Base-by-base conservation (phyloP, 2,329 filamentous ascomycete species). In the Myriangium duriaei region DNA sequence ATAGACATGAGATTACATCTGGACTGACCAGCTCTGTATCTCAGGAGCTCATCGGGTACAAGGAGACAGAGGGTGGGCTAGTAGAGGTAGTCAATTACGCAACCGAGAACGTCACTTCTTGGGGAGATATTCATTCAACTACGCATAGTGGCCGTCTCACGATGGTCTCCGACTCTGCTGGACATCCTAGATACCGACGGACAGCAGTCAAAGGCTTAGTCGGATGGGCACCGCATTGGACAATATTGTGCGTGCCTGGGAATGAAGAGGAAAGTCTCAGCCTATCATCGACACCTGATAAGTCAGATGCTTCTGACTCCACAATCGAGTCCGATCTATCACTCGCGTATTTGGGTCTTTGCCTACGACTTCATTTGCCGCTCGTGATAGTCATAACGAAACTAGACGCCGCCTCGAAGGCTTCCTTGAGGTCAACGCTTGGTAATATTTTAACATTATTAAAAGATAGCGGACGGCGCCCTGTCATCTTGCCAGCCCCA, bases 191-290 rank as follows among this genome's bases (percentile, higher is more conserved):
- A 31, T 98, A 91, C 58, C 74, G 86, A 33, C 78, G 91, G 40
- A 96, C 88, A 4, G 88, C 85, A 2, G 67, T 96, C 37, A 75
- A 88, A 42, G 86, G 87, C 1, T 67, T 98, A n/a, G 72, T 98
- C 45, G 91, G 87, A 32, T 96, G 91, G 87, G 82, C 83, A 26
- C 91, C 91, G 6, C 86, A 96, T 55, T 98, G 91, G 79, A 86
- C 83, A 1, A 59, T 94, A 14, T 68, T 96, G 2, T 95, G 92
- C 48, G 76, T 96, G 44, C 77, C 85, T 32, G 85, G 84, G 24
- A 81, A 91, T 51, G 80, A 81, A 45, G 67, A 70, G 9, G 74
- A 79, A 32, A 58, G 61, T 33, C 51, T 56, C 9, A 16, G 11
- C 9, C 19, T 32, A 10, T 21, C 36, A 10, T 39, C 30, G 9